A percentile compares a stretch with the other conserved stretches of the same genome.
phyloP scores from a whole-genome alignment of 257 asterid species.

The Scutellaria minor region DNA sequence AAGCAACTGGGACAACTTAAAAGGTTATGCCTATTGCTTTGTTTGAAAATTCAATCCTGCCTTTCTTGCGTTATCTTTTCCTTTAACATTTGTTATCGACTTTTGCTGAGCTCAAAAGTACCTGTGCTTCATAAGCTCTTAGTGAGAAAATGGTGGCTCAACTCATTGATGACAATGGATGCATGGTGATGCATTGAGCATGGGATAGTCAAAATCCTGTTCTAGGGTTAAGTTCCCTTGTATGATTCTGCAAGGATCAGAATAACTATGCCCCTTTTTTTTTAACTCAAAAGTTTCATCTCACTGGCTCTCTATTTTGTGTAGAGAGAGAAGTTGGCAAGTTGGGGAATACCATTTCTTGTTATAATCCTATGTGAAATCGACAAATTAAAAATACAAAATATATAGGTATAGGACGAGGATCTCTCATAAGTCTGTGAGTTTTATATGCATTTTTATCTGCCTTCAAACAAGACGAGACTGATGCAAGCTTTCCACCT shows the following conservation, averaged over 20 bases:
- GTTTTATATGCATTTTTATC: neutral
- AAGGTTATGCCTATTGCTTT: neutral
- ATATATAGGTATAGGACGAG: neutral
- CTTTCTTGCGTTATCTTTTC: neutral
- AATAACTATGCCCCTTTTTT: too few relatives aligned
- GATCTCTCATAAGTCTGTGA: neutral
- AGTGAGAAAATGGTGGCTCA: conserved; percentile 11
- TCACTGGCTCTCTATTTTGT: too few relatives aligned
- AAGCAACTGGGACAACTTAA: too few relatives aligned
- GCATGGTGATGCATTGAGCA: neutral
- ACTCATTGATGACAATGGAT: neutral
- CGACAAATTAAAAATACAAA: neutral
- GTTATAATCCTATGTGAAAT: neutral
- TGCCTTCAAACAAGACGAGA: conserved; percentile 2
- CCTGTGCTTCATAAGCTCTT: neutral
- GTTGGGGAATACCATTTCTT: neutral
- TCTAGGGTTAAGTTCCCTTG: neutral
- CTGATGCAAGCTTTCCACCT: neutral
- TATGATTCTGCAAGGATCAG: neutral
- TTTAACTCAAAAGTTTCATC: too few relatives aligned
- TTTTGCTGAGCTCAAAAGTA: conserved; percentile 1
- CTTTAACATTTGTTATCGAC: neutral
- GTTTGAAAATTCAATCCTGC: neutral
- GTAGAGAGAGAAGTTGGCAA: too few relatives aligned
- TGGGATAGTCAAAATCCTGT: neutral